Evolutionary conservation across 1,284 basidiomycete species (phyloP).

Genomic region (Meira nashicola): DNA sequence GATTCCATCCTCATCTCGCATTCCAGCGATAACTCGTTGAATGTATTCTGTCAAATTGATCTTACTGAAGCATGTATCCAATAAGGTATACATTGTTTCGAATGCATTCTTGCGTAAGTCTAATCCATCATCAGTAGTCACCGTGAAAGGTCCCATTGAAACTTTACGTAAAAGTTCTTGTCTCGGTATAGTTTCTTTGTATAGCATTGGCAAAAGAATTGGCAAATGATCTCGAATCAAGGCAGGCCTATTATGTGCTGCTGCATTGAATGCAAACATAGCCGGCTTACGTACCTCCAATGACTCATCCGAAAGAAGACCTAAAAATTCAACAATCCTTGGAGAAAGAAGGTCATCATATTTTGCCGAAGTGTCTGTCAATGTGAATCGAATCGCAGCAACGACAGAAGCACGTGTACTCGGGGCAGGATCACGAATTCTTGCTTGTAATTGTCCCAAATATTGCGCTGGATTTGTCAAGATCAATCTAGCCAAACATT

Average conservation of each 20-base stretch:
- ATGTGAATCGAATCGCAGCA: constrained; percentile 89
- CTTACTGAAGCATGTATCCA: constrained; percentile 81
- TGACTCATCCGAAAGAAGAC: constrained; percentile 76
- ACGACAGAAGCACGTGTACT: constrained; percentile 74
- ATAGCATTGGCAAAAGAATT: constrained; percentile 73
- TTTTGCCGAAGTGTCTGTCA: constrained; percentile 74
- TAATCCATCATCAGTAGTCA: constrained; percentile 86
- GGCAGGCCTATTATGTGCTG: constrained; percentile 86
- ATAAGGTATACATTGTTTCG: constrained; percentile 91
- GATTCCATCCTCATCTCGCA: constrained; percentile 90
- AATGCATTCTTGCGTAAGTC: constrained; percentile 85
- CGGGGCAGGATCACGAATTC: constrained; percentile 59
- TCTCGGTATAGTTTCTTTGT: constrained; percentile 78
- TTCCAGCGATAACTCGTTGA: constrained; percentile 71
- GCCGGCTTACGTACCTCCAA: constrained; percentile 42
- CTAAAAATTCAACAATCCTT: constrained; percentile 81
- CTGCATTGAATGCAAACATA: constrained; percentile 78
- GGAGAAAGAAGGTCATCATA: constrained; percentile 85
- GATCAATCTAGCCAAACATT: constrained; percentile 91
- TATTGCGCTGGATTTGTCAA: constrained; percentile 82
- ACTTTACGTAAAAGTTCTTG: constrained; percentile 61
- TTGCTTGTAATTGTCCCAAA: constrained; percentile 62
- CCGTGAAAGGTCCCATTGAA: constrained; percentile 97
- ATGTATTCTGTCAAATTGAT: constrained; percentile 82
- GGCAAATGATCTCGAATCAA: constrained; percentile 79